A percentile compares a stretch with the other conserved stretches of the same genome.
Conservation (phyloP, 2,329 filamentous ascomycete genomes). For the Malbranchea cinnamomea region DNA sequence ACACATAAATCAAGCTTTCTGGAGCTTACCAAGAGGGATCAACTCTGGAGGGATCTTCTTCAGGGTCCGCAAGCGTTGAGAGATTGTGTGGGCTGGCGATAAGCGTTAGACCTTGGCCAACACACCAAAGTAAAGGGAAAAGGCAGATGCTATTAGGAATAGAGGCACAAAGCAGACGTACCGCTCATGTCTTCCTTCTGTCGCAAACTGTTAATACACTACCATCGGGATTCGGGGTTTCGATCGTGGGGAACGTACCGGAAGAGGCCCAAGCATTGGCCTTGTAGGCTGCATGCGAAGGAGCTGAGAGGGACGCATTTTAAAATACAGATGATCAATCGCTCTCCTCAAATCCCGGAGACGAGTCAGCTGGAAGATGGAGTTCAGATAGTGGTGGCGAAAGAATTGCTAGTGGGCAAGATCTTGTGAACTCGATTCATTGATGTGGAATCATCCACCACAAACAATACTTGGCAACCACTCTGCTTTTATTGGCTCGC, state of each 20-base stretch:
- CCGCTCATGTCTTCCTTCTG: conserved; percentile 7
- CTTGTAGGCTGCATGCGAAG: conserved; percentile 6
- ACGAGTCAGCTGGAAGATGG: too few relatives aligned
- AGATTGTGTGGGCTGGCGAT: conserved; percentile 75
- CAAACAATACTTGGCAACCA: conserved; percentile 6
- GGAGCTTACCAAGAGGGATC: conserved; percentile 70
- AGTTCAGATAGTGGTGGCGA: too few relatives aligned
- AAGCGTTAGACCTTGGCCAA: conserved; percentile 4
- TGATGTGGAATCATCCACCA: not conserved
- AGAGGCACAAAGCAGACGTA: not conserved
- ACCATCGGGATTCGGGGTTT: not conserved
- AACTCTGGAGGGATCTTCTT: conserved; percentile 87
- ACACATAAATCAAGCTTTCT: conserved; percentile 1
- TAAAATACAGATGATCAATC: too few relatives aligned
- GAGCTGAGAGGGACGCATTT: too few relatives aligned
- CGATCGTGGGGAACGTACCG: conserved; percentile 4
- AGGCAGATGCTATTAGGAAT: not conserved
- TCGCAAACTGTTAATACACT: conserved; percentile 3
- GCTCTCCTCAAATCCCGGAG: too few relatives aligned
- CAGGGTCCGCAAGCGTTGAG: conserved; percentile 80
- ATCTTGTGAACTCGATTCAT: too few relatives aligned
- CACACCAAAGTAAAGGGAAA: not conserved
- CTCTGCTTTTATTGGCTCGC: conserved; percentile 6
- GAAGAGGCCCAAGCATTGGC: conserved; percentile 4
- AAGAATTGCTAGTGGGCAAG: not conserved